Conservation (phyloP, 129 eudicot species). For the Chrysanthemum makinoi region DNA sequence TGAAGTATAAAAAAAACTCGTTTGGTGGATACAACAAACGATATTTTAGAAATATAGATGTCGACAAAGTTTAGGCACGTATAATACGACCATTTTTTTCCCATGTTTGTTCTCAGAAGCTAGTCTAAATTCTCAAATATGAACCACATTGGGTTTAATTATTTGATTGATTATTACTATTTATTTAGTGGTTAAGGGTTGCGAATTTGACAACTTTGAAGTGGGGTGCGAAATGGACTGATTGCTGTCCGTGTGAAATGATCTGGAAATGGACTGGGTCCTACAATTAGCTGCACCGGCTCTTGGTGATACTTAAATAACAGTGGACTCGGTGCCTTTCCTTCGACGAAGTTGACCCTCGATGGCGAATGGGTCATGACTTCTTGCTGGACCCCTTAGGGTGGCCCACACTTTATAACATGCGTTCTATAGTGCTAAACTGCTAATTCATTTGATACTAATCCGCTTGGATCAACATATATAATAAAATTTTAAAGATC, state of each 20-base stretch:
- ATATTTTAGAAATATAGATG: neutral
- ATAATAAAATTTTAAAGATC: too few species aligned
- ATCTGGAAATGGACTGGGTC: constrained; percentile 26
- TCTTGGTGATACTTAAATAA: constrained; percentile 21
- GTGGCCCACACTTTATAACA: constrained; percentile 15
- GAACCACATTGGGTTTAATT: constrained; percentile 27
- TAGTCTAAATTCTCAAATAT: constrained; percentile 10
- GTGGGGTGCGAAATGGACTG: constrained; percentile 20
- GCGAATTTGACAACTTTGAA: constrained; percentile 15
- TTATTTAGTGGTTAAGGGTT: neutral
- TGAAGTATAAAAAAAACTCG: constrained; percentile 14
- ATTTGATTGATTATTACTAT: neutral
- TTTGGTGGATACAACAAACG: constrained; percentile 9
- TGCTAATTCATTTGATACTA: too few species aligned
- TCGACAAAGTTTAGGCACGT: constrained; percentile 24
- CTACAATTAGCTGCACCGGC: neutral
- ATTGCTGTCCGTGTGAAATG: constrained; percentile 30
- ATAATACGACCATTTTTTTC: constrained; percentile 13
- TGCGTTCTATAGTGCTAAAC: neutral
- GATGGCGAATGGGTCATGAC: constrained; percentile 18
- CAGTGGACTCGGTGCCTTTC: constrained; percentile 1
- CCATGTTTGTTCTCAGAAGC: constrained; percentile 9
- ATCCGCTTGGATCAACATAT: neutral
- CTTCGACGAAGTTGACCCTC: constrained; percentile 21
- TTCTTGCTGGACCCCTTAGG: neutral